phyloP scores from a whole-genome alignment of 495 filamentous ascomycete genomes.

The Penicillium psychrofluorescens region DNA sequence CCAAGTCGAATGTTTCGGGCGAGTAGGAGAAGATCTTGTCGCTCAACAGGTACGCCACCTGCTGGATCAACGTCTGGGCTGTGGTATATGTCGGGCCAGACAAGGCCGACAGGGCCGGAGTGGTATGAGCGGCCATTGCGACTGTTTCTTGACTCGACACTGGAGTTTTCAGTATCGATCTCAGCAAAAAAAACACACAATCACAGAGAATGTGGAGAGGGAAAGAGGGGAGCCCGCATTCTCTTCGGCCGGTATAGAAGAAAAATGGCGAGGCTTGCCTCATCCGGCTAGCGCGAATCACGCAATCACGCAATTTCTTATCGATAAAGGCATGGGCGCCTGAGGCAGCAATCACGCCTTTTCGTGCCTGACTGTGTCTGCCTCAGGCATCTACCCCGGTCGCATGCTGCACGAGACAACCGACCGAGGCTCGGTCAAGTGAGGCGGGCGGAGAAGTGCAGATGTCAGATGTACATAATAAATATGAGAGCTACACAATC shows the following conservation, averaged over 20 bases:
- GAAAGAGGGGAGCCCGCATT: conserved; percentile 8
- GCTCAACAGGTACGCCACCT: conserved; percentile 86
- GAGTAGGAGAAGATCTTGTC: conserved; percentile 98
- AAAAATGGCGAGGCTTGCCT: conserved; percentile 28
- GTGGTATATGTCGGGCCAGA: conserved; percentile 86
- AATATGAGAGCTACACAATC: not conserved
- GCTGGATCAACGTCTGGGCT: conserved; percentile 85
- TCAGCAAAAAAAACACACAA: conserved; percentile 1
- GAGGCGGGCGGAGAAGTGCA: not conserved
- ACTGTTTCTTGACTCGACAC: conserved; percentile 23
- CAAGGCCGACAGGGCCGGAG: conserved; percentile 51
- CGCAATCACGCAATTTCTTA: conserved; percentile 37
- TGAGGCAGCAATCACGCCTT: not conserved
- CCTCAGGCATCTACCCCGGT: not conserved
- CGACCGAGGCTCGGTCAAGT: not conserved
- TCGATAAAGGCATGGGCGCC: conserved; percentile 16
- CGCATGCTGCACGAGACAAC: not conserved
- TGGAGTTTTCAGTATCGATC: conserved; percentile 6
- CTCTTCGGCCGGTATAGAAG: conserved; percentile 22
- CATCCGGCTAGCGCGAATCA: conserved; percentile 32
- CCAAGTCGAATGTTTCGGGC: conserved; percentile 84
- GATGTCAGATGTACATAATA: not conserved
- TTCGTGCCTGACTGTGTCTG: not conserved
- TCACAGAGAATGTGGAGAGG: conserved; percentile 14
- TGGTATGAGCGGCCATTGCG: conserved; percentile 29